Base-by-base conservation (phyloP, 805 yeast species). In the Candida ulmi region DNA sequence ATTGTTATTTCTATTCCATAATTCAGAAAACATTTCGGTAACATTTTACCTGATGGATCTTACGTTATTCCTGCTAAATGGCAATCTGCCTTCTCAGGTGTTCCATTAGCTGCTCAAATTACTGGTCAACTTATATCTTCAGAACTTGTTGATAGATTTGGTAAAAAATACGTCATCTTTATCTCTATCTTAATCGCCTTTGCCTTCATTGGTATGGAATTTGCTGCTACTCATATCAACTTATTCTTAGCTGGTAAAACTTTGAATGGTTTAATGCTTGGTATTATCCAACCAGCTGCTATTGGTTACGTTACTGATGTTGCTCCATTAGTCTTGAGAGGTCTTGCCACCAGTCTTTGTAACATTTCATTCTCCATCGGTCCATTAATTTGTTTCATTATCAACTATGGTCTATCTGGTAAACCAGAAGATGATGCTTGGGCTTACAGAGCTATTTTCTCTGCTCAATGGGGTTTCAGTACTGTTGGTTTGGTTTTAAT, bases 1-100 rank as follows among this genome's bases (percentile, higher is more conserved):
- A 55, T 57, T 54, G 63, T 48, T 52, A 61, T 59, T 59, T 66
- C 44, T 45, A 59, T 45, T 56, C 64, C 54, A 31, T 58, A 51
- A 39, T 58, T 52, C 55, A 60, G 57, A 60, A 57, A 50, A 61
- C 73, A 45, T 45, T 58, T 40, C 50, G 61, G 58, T 51, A 52
- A 51, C 2, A 33, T 15, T 12, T 43, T 44, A 16, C 56, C 52
- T 18, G 55, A 47, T 2, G 60, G 54, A 15, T 45, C 47, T 15
- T 68, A 62, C 43, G 62, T 61, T 23, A 51, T 71, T 31, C 59
- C 63, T 18, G 65, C 69, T 27, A 52, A 54, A 17, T 68, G 74
- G 75, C 74, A 69, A 45, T 61, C 69, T 23, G 68, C 64, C 18
- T 55, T 69, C 36, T 49, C 60, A 26, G 64, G 63, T 39, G 52